Conservation (phyloP, 2,329 filamentous ascomycete genomes). For the Fusarium begoniae region DNA sequence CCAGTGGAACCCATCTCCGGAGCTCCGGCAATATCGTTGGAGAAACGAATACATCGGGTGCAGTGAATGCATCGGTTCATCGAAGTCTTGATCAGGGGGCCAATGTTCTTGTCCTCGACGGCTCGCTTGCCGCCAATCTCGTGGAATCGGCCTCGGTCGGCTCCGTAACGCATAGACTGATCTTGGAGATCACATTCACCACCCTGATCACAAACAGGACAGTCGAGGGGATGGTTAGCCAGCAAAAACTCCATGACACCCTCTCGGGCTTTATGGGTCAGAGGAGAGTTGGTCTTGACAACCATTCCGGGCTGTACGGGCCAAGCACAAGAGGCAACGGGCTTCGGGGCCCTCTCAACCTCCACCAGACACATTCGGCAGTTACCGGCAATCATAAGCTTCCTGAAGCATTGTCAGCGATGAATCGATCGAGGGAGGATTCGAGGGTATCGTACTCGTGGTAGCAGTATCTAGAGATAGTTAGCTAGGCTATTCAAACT, state of each 20-base stretch:
- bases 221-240: conserved; percentile 95
- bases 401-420: conserved; percentile 67
- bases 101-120: conserved; percentile 99
- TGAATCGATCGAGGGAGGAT: conserved; percentile 41
- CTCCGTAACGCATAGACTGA: conserved; percentile 98
- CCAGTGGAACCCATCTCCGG: conserved; percentile 94
- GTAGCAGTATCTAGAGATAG: conserved; percentile 84
- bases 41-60: conserved; percentile 96
- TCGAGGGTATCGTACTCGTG: conserved; percentile 77
- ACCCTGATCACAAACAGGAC: conserved; percentile 97
- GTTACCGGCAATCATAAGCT: conserved; percentile 98
- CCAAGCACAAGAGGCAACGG: conserved; percentile 98
- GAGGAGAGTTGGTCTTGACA: conserved; percentile 96
- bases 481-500: conserved; percentile 47
- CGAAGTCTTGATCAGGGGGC: conserved; percentile 96
- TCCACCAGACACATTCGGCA: conserved; percentile 99
- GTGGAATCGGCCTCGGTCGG: conserved; percentile 95
- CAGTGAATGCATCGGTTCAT: conserved; percentile 99
- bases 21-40: conserved; percentile 95
- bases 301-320: conserved; percentile 99
- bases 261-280: conserved; percentile 97
- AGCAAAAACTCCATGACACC: conserved; percentile 99
- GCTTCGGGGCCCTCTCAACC: conserved; percentile 95
- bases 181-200: conserved; percentile 99
- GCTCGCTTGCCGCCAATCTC: conserved; percentile 95